A percentile compares a stretch with the other conserved stretches of the same genome.
Evolutionary conservation across 2,329 filamentous ascomycete genomes (phyloP).

Genomic region (Lecanoromycetidae sp.): DNA sequence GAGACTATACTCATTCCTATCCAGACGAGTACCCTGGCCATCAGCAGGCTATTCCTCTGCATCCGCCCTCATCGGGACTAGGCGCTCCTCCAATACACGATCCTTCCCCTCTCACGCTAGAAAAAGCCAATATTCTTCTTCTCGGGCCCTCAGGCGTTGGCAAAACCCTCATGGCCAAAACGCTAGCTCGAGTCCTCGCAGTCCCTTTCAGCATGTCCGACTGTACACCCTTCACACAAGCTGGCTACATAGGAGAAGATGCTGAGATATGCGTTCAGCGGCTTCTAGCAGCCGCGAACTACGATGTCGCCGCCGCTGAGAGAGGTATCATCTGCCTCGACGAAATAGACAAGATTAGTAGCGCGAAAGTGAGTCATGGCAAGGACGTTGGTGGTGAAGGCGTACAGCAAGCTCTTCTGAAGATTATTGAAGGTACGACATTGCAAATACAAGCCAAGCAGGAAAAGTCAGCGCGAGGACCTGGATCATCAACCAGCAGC

Average conservation of each 20-base stretch:
- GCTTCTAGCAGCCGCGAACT: conserved; percentile 78
- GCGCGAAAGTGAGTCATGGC: conserved; percentile 72
- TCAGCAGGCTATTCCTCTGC: conserved; percentile 37
- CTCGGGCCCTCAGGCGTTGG: conserved; percentile 89
- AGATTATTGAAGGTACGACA: conserved; percentile 92
- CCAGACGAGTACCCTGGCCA: conserved; percentile 53
- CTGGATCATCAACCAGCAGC: conserved; percentile 18
- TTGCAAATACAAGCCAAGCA: conserved; percentile 79
- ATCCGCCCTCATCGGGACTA: conserved; percentile 22
- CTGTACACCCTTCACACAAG: conserved; percentile 91
- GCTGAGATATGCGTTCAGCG: conserved; percentile 92
- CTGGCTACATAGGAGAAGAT: conserved; percentile 94
- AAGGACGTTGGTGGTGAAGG: conserved; percentile 94
- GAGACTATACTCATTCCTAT: neutral
- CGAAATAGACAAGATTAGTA: conserved; percentile 94
- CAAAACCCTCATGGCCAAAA: conserved; percentile 88
- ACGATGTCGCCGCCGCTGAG: conserved; percentile 72
- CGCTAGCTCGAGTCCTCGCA: conserved; percentile 80
- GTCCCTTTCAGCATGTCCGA: conserved; percentile 93
- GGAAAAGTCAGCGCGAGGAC: conserved; percentile 27
- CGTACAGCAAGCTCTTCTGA: conserved; percentile 87
- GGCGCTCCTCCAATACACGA: conserved; percentile 39
- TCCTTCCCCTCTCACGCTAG: conserved; percentile 56
- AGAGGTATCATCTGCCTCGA: conserved; percentile 91
- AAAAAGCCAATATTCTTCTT: conserved; percentile 89